These are phyloP conservation scores for Ophiostoma australiae DNA, from an alignment of 2,329 filamentous ascomycete species.

Conservation along the genomic window DNA sequence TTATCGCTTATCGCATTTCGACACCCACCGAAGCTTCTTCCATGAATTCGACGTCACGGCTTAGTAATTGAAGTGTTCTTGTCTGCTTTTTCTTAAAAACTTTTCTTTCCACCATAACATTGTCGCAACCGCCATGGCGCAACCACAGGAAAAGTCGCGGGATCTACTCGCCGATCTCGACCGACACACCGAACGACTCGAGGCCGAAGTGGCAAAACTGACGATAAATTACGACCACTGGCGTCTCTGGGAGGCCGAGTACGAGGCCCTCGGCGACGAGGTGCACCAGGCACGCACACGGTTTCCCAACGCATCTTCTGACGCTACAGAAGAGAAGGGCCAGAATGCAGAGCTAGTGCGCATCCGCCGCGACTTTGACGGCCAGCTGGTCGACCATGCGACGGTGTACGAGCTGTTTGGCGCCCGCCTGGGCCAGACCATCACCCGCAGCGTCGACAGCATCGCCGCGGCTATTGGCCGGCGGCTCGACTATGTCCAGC, in stretches of 20 bases:
- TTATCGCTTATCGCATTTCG: slow-evolving; percentile 10
- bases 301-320: slow-evolving; percentile 38
- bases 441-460: slow-evolving; percentile 51
- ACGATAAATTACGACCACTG: slow-evolving; percentile 76
- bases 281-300: slow-evolving; percentile 38
- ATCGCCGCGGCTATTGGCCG: slow-evolving; percentile 64
- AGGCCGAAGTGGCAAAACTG: slow-evolving; percentile 69
- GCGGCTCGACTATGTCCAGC: slow-evolving; percentile 82
- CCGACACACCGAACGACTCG: slow-evolving; percentile 67
- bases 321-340: background rate
- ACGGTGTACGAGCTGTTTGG: slow-evolving; percentile 50
- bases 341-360: slow-evolving; percentile 50
- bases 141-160: slow-evolving; percentile 28
- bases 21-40: slow-evolving; percentile 10
- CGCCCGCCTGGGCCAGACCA: slow-evolving; percentile 34
- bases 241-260: slow-evolving; percentile 87
- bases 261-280: slow-evolving; percentile 82
- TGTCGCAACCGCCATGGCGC: background rate
- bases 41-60: background rate
- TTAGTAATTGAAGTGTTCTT: background rate
- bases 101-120: background rate
- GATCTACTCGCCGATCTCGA: slow-evolving; percentile 65
- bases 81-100: background rate
- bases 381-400: slow-evolving; percentile 57
- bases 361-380: slow-evolving; percentile 56